phyloP scores from a whole-genome alignment of 2,329 filamentous ascomycete species.

The Arachnopeziza araneosa region DNA sequence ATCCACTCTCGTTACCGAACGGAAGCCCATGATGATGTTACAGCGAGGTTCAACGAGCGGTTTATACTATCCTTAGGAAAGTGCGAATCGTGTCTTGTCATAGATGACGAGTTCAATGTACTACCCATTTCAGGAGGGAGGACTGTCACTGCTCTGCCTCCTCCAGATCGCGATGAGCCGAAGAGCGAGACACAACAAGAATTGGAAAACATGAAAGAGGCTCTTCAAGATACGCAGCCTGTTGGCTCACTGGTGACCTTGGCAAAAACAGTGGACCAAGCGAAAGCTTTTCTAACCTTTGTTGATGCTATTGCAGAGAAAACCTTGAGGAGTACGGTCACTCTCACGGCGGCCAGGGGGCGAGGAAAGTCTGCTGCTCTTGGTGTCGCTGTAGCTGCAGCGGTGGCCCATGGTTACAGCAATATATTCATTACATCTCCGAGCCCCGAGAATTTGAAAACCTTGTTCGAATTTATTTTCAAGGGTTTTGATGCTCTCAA shows the following conservation, averaged over 20 bases:
- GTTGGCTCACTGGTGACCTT: constrained; percentile 79
- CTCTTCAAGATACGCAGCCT: constrained; percentile 76
- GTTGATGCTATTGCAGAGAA: constrained; percentile 96
- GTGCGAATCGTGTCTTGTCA: constrained; percentile 89
- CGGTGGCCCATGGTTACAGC: constrained; percentile 92
- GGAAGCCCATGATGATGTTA: constrained; percentile 91
- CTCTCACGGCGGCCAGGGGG: constrained; percentile 87
- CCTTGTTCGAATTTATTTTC: constrained; percentile 95
- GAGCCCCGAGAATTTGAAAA: constrained; percentile 97
- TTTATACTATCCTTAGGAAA: constrained; percentile 94
- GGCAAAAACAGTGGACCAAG: constrained; percentile 89
- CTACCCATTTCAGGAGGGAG: constrained; percentile 95
- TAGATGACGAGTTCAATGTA: constrained; percentile 97
- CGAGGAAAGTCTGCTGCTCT: constrained; percentile 95
- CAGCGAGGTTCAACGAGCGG: constrained; percentile 93
- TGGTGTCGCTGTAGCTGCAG: constrained; percentile 89
- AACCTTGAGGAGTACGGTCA: constrained; percentile 87
- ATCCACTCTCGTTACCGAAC: constrained; percentile 94
- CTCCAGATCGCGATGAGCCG: constrained; percentile 67
- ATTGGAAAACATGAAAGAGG: constrained; percentile 81
- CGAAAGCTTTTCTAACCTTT: constrained; percentile 93
- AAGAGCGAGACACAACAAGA: constrained; percentile 68
- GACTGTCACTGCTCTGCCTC: constrained; percentile 75
- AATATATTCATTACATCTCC: constrained; percentile 99
- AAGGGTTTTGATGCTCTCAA: constrained; percentile 94